Percentiles rank a stretch among this genome's conserved stretches.
phyloP scores from a whole-genome alignment of 2,329 filamentous ascomycete species.

The Phoma sp. region DNA sequence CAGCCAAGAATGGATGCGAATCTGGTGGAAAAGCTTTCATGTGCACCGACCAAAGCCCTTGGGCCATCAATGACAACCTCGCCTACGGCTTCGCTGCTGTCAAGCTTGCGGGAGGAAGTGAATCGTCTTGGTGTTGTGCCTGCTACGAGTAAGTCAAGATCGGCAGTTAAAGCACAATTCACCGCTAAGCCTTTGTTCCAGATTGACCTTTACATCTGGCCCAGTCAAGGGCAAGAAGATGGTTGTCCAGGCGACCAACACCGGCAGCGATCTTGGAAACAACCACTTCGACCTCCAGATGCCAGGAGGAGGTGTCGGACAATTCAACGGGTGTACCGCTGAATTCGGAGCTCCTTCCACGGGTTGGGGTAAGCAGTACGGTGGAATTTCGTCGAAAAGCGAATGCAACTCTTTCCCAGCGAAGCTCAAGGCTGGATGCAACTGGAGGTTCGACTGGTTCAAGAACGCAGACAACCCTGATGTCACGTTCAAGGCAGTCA shows the following conservation, averaged over 20 bases:
- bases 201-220: constrained; percentile 64
- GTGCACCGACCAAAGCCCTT: constrained; percentile 68
- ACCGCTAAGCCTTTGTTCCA: constrained; percentile 21
- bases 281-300: constrained; percentile 50
- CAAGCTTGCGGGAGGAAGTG: constrained; percentile 59
- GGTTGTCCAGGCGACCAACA: constrained; percentile 70
- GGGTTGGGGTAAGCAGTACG: constrained; percentile 46
- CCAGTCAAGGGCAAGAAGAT: constrained; percentile 65
- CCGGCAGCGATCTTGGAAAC: constrained; percentile 51
- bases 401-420: constrained; percentile 44
- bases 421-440: constrained; percentile 45
- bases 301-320: constrained; percentile 46
- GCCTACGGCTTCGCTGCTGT: constrained; percentile 72
- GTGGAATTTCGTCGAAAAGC: constrained; percentile 40
- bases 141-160: constrained; percentile 60
- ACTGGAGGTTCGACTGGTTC: constrained; percentile 49
- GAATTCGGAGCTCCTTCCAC: constrained; percentile 42
- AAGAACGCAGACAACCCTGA: constrained; percentile 42
- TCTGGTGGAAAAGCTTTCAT: constrained; percentile 61
- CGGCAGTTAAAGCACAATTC: neutral
- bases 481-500: constrained; percentile 43
- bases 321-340: constrained; percentile 44
- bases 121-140: constrained; percentile 68
- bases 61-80: constrained; percentile 63
- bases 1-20: constrained; percentile 60